Conservation (phyloP, 148 eudicot species). For the Vaccinium vitisidaea region DNA sequence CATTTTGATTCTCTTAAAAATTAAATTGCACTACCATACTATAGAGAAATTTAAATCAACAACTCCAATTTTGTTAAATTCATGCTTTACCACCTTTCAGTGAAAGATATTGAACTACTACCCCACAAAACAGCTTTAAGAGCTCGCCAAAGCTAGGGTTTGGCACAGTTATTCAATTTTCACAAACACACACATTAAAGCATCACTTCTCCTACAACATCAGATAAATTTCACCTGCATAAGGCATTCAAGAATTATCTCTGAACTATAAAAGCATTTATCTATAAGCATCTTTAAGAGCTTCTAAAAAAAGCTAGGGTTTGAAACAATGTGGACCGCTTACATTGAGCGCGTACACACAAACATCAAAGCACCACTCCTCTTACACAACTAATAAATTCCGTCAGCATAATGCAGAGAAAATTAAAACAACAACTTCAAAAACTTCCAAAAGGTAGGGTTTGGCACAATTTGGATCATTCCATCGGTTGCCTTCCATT, state of each 20-base stretch:
- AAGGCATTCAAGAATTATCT: neutral
- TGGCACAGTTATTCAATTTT: neutral
- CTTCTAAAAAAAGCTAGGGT: neutral
- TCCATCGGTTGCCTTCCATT: no score
- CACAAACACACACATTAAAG: neutral
- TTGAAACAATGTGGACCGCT: neutral
- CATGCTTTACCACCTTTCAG: neutral
- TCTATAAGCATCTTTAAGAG: neutral
- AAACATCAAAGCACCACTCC: neutral
- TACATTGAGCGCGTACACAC: neutral
- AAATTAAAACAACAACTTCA: no score
- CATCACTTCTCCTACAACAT: neutral
- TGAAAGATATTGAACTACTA: neutral
- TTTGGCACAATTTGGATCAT: no score
- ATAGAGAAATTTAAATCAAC: neutral
- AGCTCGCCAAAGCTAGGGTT: slow-evolving; percentile 10
- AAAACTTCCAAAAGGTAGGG: no score
- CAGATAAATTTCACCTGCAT: neutral
- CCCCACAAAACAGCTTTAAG: neutral
- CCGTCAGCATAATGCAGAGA: no score
- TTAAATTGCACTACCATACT: neutral
- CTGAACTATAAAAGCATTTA: neutral
- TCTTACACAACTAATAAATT: neutral
- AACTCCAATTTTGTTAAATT: neutral
- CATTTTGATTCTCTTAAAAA: neutral